Base-by-base conservation (phyloP, 768 basidiomycete genomes). In the Amanita pallidorosea region DNA sequence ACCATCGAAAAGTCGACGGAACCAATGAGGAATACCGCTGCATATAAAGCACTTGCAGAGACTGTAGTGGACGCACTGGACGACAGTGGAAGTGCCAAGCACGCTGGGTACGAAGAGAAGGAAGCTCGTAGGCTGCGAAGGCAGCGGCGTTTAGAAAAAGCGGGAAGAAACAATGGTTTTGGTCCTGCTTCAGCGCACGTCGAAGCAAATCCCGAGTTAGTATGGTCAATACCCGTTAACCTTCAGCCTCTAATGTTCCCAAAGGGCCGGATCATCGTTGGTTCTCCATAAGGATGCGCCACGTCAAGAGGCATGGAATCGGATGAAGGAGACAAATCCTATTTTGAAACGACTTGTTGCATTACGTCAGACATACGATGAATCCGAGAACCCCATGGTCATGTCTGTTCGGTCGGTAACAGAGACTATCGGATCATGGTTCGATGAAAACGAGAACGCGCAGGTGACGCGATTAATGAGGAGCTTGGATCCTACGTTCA, bases 391-490 rank as follows among this genome's bases (percentile, higher is more conserved):
- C 60, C 87, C 93, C 5, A 71, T 96, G 49, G 75, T 98, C 23
- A 77, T 82, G 4, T 80, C 83, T 13, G 61, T 96, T 50, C 86
- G 96, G 35, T 75, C 79, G 6, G 84, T 96, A 45, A 94, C 93
- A 1, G 75, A 83, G 38, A 86, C 85, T 0, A 74, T 99, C 46
- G 91, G 89, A 2, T 80, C 85, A 2, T 90, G 86, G 83, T 91
- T 92, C 59, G 95, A 98, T 53, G 96, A 99, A 71, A 99, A 89
- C 61, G 96, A 99, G 71, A 93, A 86, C 42, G 96, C 96, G n/a
- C 88, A 88, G 64, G 95, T 98, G 27, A 82, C 85, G 60, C 77
- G 89, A 53, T 67, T 83, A 61, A 89, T 97, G 81, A 88, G 83
- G 64, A 63, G 71, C n/a, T 72, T 97, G 61, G 96, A 99, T 64